Base-by-base conservation (phyloP, 495 filamentous ascomycete species). In the Cercophora newfieldiana region DNA sequence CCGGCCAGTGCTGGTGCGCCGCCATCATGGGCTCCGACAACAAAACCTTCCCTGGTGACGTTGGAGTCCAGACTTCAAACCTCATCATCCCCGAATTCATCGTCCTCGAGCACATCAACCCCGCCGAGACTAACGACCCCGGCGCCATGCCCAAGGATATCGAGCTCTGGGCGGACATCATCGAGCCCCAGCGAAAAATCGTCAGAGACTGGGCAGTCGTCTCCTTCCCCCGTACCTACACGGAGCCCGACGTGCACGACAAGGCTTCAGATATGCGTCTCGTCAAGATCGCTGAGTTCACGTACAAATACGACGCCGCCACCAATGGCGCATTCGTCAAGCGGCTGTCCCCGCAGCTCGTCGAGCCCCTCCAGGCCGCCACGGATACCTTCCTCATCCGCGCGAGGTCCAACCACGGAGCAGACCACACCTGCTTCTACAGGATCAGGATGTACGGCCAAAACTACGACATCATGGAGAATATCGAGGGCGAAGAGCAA, bases 1-100 rank as follows among this genome's bases (percentile, higher is more conserved):
- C 85, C 21, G 87, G 86, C 30, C 85, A 91, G 49, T 91, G 88
- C 74, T 92, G 86, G 86, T 90, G 89, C 75, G 80, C 81, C 44
- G 84, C 78, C 22, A 75, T 73, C 47, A 68, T 53, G 55, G 63
- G 18, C 47, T 33, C 22, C 59, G 67, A 14, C 54, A 69, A 18
- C 72, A 74, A 57, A 54, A 73, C 49, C 48, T 18, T 10, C 30
- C 70, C 65, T 55, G 75, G 81, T 26, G 73, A 79, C 66, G 65
- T 92, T 14, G 74, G 73, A 21, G 80, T 91, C 57, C 59, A 77
- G 31, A 75, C 85, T 24, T 72, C 77, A 30, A 71, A 75, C 31
- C 30, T 66, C 4, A 79, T 91, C 60, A 81, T 83, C 66, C 85
- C 88, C 2, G 79, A 81, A 29, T 70, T 84, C 57, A 63, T 91